A percentile compares a stretch with the other conserved stretches of the same genome.
These are phyloP conservation scores for Chalaropsis ovoidea DNA, from an alignment of 2,329 filamentous ascomycete genomes.

Conservation along the genomic window DNA sequence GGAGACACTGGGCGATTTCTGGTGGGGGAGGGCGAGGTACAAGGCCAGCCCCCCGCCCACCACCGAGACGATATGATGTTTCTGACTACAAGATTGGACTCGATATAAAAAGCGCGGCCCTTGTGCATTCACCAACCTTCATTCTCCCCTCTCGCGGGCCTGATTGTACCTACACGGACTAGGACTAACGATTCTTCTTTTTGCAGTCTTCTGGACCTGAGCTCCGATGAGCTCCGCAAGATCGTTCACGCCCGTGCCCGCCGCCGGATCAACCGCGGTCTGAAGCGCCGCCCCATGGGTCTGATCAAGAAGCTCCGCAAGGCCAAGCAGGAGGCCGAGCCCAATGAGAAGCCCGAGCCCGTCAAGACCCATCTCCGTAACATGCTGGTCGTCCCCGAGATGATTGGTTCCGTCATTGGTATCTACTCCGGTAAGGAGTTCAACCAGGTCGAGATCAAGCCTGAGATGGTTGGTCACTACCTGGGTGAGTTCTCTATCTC, in stretches of 20 bases:
- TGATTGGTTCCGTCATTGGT: slow-evolving; percentile 97
- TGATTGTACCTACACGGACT: background rate
- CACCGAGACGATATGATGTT: background rate
- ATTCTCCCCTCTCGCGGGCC: background rate
- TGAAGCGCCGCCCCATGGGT: slow-evolving; percentile 99
- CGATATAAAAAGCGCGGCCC: background rate
- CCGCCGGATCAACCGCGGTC: slow-evolving; percentile 97
- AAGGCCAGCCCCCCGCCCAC: background rate
- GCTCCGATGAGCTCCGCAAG: slow-evolving; percentile 96
- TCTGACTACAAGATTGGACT: background rate
- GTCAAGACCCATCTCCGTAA: slow-evolving; percentile 99
- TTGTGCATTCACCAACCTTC: background rate
- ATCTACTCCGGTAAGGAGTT: slow-evolving; percentile 99
- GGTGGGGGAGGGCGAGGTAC: background rate
- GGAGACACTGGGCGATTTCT: background rate
- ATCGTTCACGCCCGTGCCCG: slow-evolving; percentile 98
- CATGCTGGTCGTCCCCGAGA: slow-evolving; percentile 99
- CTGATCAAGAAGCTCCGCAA: slow-evolving; percentile 99
- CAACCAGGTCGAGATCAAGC: slow-evolving; percentile 99
- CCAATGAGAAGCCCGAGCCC: slow-evolving; percentile 99
- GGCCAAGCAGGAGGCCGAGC: slow-evolving; percentile 96
- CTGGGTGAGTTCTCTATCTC: slow-evolving; percentile 99
- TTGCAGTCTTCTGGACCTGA: slow-evolving; percentile 89
- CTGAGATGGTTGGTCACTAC: slow-evolving; percentile 99
- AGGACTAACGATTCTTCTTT: slow-evolving; percentile 13